These are phyloP conservation scores for Rhizoctonia solani DNA, from an alignment of 1,284 basidiomycete species.

Conservation along the genomic window DNA sequence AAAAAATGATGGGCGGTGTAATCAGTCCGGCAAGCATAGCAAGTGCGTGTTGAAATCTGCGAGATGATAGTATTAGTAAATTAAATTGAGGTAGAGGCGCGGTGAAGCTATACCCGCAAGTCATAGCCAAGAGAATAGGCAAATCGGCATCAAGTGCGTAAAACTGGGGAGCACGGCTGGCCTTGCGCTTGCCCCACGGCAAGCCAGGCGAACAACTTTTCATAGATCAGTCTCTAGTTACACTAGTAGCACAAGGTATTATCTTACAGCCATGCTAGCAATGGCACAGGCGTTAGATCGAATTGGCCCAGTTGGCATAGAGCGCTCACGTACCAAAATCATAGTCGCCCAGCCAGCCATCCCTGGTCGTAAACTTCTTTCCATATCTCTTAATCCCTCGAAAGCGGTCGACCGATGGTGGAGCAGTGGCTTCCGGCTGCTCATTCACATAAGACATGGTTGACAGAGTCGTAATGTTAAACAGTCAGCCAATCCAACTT, in stretches of 20 bases:
- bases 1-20: conserved; percentile 66
- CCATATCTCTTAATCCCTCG: conserved; percentile 13
- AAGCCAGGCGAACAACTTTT: conserved; percentile 56
- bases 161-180: conserved; percentile 62
- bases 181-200: conserved; percentile 54
- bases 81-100: background rate
- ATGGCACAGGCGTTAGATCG: background rate
- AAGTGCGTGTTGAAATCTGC: conserved; percentile 69
- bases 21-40: conserved; percentile 77
- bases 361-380: conserved; percentile 41
- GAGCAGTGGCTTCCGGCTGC: conserved; percentile 7
- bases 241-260: conserved; percentile 10
- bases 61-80: background rate
- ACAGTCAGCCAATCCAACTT: no score
- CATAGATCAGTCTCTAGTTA: background rate
- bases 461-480: background rate
- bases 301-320: background rate
- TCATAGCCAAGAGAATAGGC: conserved; percentile 68
- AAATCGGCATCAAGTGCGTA: conserved; percentile 71
- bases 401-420: conserved; percentile 17
- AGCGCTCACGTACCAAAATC: conserved; percentile 73
- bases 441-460: conserved; percentile 21
- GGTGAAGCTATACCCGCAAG: conserved; percentile 52
- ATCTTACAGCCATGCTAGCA: conserved; percentile 42
- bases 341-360: conserved; percentile 72